A percentile compares a stretch with the other conserved stretches of the same genome.
Conservation (phyloP, 176 grass and related monocot species). For the Hsuehochloa calcarea region DNA sequence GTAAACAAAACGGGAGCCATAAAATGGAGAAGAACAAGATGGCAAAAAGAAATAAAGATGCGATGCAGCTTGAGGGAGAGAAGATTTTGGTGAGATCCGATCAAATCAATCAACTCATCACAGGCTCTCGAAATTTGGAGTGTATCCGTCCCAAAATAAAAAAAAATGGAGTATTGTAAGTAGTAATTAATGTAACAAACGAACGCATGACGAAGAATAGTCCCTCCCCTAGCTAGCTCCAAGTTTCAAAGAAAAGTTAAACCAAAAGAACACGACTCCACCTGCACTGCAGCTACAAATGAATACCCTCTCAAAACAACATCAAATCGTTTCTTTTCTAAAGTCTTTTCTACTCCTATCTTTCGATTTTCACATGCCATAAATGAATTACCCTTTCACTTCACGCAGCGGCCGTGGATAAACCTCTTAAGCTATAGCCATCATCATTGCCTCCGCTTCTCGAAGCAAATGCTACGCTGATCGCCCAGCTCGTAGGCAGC, state of each 20-base stretch:
- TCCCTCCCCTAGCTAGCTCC: slow-evolving; percentile 13
- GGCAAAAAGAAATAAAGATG: neutral
- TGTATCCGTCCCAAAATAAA: neutral
- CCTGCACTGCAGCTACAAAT: slow-evolving; percentile 8
- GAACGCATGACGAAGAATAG: slow-evolving; percentile 20
- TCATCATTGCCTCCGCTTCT: slow-evolving; percentile 27
- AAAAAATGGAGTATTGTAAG: slow-evolving; percentile 6
- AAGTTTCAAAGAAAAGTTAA: slow-evolving; percentile 53
- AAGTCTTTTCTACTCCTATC: neutral
- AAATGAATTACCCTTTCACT: slow-evolving; percentile 28
- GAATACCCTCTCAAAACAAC: neutral
- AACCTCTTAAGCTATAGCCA: neutral
- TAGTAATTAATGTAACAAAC: slow-evolving; percentile 37
- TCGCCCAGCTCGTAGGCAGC: neutral
- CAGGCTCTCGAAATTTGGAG: neutral
- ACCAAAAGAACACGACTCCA: slow-evolving; percentile 25
- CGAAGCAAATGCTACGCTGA: slow-evolving; percentile 26
- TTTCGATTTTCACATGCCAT: slow-evolving; percentile 26
- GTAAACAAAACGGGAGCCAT: neutral
- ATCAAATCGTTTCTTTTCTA: slow-evolving; percentile 5
- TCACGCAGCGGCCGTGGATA: slow-evolving; percentile 7
- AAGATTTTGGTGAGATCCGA: neutral
- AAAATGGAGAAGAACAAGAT: neutral
- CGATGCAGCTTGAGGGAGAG: neutral
- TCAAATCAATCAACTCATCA: slow-evolving; percentile 20